Evolutionary conservation across 2,329 filamentous ascomycete species (phyloP), one percentile per base, ranked within the genome.

Genomic region (Kalmusia sp.): DNA sequence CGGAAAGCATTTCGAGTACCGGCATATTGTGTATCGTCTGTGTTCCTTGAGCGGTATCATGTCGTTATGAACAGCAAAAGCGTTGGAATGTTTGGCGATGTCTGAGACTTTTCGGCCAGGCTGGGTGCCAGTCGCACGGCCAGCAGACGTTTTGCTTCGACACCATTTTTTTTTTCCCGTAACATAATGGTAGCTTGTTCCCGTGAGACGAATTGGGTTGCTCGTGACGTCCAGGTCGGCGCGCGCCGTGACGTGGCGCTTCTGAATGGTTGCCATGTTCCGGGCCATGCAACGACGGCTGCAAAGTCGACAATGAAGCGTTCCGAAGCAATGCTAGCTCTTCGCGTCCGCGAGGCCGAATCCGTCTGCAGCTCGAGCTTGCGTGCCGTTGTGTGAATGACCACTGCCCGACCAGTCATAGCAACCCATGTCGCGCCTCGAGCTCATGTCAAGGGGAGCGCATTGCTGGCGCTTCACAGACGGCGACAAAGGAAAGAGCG

Each of bases 11-110:
- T 52, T 41, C 51, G 52, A 37, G 19, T 55, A 54, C 54, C 45
- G 52, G 51, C 51, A 57, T 46, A 56, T 49, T 34, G 43, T 60
- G 58, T 61, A 62, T 55, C 54, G 53, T 55, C 44, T 49, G 48
- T 22, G 49, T 52, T 48, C 39, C 22, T 52, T 31, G 46, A 51
- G 47, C 52, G 47, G 25, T 54, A 31, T 30, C 33, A 34, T 47
- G 35, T 41, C 33, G 31, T 51, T 38, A 37, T 25, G 44, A 47
- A 49, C 27, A 45, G 52, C 37, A 56, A 51, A 51, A 51, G 38
- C 48, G 19, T 31, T 27, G 39, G 17, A 30, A 19, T 19, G 40
- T 38, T 43, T 38, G 33, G 44, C 19, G 22, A 30, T 34, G 30
- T 22, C 41, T 22, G 35, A 28, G 34, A 24, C 15, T 21, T 25